Conservation (phyloP, 163 green algal genomes). For the Chloromonas sp. region DNA sequence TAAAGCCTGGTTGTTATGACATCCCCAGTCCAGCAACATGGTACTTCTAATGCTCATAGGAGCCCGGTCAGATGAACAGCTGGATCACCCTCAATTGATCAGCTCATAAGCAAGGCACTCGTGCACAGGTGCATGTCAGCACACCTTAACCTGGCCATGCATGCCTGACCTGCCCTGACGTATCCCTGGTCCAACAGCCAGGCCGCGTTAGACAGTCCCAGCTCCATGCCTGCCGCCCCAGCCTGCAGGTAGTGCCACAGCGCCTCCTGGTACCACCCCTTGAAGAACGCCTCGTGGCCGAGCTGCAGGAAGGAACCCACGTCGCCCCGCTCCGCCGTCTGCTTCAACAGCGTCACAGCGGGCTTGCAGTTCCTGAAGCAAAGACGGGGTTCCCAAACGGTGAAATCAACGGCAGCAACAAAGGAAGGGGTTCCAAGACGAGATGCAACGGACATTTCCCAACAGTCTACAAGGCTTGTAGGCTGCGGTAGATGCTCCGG, state of each 20-base stretch:
- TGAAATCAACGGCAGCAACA: background rate
- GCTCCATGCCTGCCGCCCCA: slow-evolving; percentile 74
- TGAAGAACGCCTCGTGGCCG: slow-evolving; percentile 62
- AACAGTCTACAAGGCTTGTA: background rate
- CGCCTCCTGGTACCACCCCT: slow-evolving; percentile 41
- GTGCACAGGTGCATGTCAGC: too few species aligned
- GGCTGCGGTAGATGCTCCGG: too few species aligned
- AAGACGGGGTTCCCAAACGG: background rate
- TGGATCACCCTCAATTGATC: too few species aligned
- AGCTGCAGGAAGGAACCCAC: slow-evolving; percentile 44
- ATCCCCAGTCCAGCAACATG: too few species aligned
- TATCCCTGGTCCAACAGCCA: slow-evolving; percentile 76
- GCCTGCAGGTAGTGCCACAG: slow-evolving; percentile 65
- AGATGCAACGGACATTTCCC: background rate
- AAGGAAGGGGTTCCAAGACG: background rate
- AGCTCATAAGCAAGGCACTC: too few species aligned
- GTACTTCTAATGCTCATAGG: too few species aligned
- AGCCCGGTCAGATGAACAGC: too few species aligned
- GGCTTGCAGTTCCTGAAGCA: slow-evolving; percentile 54
- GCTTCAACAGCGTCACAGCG: slow-evolving; percentile 70
- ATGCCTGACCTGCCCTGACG: slow-evolving; percentile 2
- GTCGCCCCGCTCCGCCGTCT: slow-evolving; percentile 53
- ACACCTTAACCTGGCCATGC: too few species aligned
- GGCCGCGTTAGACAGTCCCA: slow-evolving; percentile 82
- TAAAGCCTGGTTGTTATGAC: too few species aligned